Evolutionary conservation across 2,329 filamentous ascomycete species (phyloP).

Genomic region (Alternaria hordeiaustralica): DNA sequence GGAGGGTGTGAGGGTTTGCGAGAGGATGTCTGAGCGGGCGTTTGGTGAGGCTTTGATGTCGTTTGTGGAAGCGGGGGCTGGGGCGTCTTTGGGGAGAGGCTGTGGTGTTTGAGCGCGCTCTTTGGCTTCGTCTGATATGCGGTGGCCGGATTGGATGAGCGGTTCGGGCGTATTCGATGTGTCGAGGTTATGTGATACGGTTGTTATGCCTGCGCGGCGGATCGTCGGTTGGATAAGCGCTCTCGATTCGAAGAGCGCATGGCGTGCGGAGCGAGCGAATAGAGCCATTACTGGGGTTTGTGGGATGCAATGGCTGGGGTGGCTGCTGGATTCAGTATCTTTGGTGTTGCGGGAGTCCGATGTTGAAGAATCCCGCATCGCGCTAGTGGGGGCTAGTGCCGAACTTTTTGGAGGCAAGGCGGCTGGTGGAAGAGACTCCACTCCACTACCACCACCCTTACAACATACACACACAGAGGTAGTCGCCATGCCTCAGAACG

Average conservation of each 20-base stretch:
- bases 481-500: slow-evolving; percentile 74
- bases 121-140: slow-evolving; percentile 34
- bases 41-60: slow-evolving; percentile 26
- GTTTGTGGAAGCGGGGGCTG: slow-evolving; percentile 19
- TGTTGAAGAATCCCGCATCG: slow-evolving; percentile 20
- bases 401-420: slow-evolving; percentile 34
- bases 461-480: slow-evolving; percentile 6
- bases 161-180: slow-evolving; percentile 45
- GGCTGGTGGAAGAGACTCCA: slow-evolving; percentile 16
- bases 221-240: slow-evolving; percentile 58
- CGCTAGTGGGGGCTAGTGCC: slow-evolving; percentile 23
- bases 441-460: slow-evolving; percentile 10
- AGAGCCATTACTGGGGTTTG: slow-evolving; percentile 40
- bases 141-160: slow-evolving; percentile 58
- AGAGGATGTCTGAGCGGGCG: slow-evolving; percentile 34
- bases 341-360: slow-evolving; percentile 25
- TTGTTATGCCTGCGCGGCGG: slow-evolving; percentile 57
- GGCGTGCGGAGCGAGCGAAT: slow-evolving; percentile 63
- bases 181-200: slow-evolving; percentile 49
- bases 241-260: slow-evolving; percentile 68
- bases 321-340: slow-evolving; percentile 9
- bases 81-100: slow-evolving; percentile 20
- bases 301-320: slow-evolving; percentile 22
- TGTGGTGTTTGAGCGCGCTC: slow-evolving; percentile 27
- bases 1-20: slow-evolving; percentile 58